Evolutionary conservation across 768 basidiomycete genomes (phyloP), one percentile per base, ranked within the genome.

Genomic region (Russula sp.): DNA sequence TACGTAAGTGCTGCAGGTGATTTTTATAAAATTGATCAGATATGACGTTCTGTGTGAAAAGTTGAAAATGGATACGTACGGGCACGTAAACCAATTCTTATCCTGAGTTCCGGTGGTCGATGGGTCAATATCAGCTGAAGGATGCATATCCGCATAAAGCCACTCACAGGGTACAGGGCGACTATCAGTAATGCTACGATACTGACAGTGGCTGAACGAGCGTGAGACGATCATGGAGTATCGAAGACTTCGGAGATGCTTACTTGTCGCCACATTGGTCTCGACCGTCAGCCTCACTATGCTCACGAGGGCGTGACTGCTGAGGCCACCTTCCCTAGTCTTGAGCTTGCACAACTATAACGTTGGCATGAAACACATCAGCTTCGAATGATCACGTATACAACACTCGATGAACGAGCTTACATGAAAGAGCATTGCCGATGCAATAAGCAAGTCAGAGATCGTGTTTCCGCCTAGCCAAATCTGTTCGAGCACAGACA

Each of bases 281-380:
- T 73, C 72, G 18, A 73, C 50, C 2, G 72, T 72, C 40, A 73
- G 38, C 7, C 69, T 65, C 3, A 73, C 67, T 9, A 72, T 62
- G 7, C 64, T 65, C 1, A 62, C 32, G 2, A 73, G 44, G 26
- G 67, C 44, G n/a, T 71, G 56, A 5, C 5, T 22, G 14, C 40
- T 57, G 20, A 44, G 30, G 2, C 3, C 4, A n/a, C 36, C 10
- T 16, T 54, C 69, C 30, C 16, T 50, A 3, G 8, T 20, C 7
- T 20, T 32, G 2, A 49, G 49, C 24, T 1, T 7, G 8, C 2
- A 4, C 22, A 61, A 26, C 59, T 61, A 11, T 5, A 28, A 42
- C 2, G 28, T 5, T 1, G 22, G 8, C 16, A 8, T 1, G 28
- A 10, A 32, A 7, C 3, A 18, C n/a, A 5, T 62, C 61, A 56